Conservation (phyloP, 306 rosid genomes). For the Carpinus fangiana region DNA sequence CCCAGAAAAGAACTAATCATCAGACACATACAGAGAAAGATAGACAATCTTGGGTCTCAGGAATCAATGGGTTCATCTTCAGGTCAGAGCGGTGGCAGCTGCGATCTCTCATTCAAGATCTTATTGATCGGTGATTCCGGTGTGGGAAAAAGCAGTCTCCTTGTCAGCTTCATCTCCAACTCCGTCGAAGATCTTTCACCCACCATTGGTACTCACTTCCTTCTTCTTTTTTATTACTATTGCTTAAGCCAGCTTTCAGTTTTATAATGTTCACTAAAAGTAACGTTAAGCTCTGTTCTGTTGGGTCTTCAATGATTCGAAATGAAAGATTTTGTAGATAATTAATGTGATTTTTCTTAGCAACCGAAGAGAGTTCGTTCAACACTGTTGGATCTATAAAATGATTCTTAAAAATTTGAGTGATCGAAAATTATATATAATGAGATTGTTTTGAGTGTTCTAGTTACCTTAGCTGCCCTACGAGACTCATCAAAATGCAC, state of each 20-base stretch:
- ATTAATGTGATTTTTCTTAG: background rate
- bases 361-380: slow-evolving; percentile 14
- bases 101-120: slow-evolving; percentile 95
- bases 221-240: background rate
- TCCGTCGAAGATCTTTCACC: slow-evolving; percentile 64
- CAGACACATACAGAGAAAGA: slow-evolving; percentile 13
- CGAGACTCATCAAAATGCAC: background rate
- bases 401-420: slow-evolving; percentile 3
- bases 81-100: slow-evolving; percentile 59
- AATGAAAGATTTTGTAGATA: background rate
- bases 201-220: slow-evolving; percentile 66
- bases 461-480: background rate
- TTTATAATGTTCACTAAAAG: background rate
- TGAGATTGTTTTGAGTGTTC: background rate
- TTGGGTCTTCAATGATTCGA: background rate
- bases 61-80: slow-evolving; percentile 76
- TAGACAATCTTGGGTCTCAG: slow-evolving; percentile 1
- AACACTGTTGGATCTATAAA: slow-evolving; percentile 33
- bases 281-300: background rate
- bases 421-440: background rate
- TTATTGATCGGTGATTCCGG: slow-evolving; percentile 94
- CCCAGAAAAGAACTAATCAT: slow-evolving; percentile 33
- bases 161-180: slow-evolving; percentile 80
- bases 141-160: slow-evolving; percentile 94
- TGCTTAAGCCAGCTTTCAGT: slow-evolving; percentile 1